Evolutionary conservation across 495 filamentous ascomycete genomes (phyloP), one percentile per base, ranked within the genome.

Genomic region (Clohesyomyces aquaticus): DNA sequence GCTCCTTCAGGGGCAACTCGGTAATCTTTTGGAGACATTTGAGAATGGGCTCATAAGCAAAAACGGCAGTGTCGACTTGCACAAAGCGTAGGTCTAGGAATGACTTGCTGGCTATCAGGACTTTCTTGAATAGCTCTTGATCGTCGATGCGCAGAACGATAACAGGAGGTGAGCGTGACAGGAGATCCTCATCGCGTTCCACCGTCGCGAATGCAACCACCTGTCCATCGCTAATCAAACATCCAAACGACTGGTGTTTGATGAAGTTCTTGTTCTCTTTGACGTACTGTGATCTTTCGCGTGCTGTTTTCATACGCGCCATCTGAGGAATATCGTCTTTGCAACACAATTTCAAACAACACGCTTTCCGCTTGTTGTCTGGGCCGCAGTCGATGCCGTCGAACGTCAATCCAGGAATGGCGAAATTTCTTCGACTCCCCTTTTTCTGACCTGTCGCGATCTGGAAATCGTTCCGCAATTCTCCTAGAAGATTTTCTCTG

Each of bases 41-140:
- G 19, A 93, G 68, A 3, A 93, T 78, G 0, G 89, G 90, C 58
- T 91, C 86, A 63, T 85, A 91, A 0, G 88, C 84, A 70, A 91
- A 92, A 0, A 88, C 76, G 0, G 89, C 73, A 0, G 88, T 85
- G 57, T 88, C 80, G 3, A 90, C 80, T n/a, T 78, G 75, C 0
- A 87, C 61, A 21, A 89, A 78, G 14, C 78, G 72, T 6, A 87
- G 68, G 32, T 75, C 57, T 0, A 66, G 25, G 0, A 73, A 61
- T 3, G 73, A 55, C 35, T 80, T 84, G 22, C 78, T 65, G 18
- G 47, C 69, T 1, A 76, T 19, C 0, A 84, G 61, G 0, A 77
- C 61, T 35, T 81, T 79, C 2, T 67, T 63, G 3, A 87, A 65
- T 0, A 78, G 76, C 22, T 73, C 63, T 19, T 74, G 63, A 28